phyloP scores from a whole-genome alignment of 352 stramenopile genomes.

The Phytophthora sp. region DNA sequence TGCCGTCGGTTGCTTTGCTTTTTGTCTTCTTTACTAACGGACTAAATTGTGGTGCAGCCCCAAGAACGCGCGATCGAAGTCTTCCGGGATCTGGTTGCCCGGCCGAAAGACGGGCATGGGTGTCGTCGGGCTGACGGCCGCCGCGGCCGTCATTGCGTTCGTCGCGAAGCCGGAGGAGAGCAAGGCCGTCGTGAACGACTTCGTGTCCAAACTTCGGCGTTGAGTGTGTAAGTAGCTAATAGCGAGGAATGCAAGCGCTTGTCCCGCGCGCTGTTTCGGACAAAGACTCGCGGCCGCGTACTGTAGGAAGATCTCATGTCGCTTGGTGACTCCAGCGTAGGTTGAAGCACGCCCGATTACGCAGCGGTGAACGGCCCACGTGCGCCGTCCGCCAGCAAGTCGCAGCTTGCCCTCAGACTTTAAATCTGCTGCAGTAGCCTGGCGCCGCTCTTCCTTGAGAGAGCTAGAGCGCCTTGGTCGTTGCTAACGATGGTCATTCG shows the following conservation, averaged over 20 bases:
- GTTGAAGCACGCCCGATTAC: too few species aligned
- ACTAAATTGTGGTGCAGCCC: conserved; percentile 30
- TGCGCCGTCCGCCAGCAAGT: too few species aligned
- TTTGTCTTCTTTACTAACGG: background rate
- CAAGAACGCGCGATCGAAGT: conserved; percentile 57
- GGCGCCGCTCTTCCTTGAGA: too few species aligned
- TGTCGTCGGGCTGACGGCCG: conserved; percentile 16
- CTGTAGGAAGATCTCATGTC: too few species aligned
- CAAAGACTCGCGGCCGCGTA: background rate
- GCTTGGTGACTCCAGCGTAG: conserved; percentile 4
- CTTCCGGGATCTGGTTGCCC: conserved; percentile 32
- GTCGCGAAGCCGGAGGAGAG: conserved; percentile 39
- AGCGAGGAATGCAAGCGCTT: conserved; percentile 5
- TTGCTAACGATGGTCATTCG: too few species aligned
- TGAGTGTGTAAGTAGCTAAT: conserved; percentile 21
- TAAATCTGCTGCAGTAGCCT: too few species aligned
- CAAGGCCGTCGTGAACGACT: conserved; percentile 27
- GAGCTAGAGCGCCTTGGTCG: too few species aligned
- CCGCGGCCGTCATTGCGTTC: conserved; percentile 19
- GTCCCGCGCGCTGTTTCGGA: background rate
- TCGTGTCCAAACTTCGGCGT: conserved; percentile 33
- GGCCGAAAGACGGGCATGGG: conserved; percentile 15
- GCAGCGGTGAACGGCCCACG: too few species aligned
- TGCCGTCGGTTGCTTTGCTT: conserved; percentile 9
- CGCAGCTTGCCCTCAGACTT: too few species aligned